These are phyloP conservation scores for Pseudonitzschia pungens DNA, from an alignment of 108 stramenopile species.

Conservation along the genomic window DNA sequence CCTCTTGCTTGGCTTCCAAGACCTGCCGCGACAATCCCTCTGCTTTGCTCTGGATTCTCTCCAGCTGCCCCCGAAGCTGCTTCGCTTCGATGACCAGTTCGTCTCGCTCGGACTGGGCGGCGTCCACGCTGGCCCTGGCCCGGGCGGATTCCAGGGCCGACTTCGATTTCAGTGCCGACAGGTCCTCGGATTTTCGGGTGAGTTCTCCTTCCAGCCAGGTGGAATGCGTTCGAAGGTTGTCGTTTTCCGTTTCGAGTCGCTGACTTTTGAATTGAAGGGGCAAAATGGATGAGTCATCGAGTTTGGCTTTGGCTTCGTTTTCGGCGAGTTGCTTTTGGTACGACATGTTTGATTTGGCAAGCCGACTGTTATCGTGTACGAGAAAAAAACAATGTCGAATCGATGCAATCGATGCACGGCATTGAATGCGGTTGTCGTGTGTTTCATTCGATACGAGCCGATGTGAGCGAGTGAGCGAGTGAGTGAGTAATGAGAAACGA, in stretches of 20 bases:
- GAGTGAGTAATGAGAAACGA: too few species aligned
- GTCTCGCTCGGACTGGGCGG: constrained; percentile 36
- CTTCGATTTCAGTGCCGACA: constrained; percentile 31
- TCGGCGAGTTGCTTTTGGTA: constrained; percentile 41
- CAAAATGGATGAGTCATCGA: constrained; percentile 55
- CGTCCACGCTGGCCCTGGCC: constrained; percentile 43
- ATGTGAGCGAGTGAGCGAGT: too few species aligned
- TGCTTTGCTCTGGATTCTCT: constrained; percentile 41
- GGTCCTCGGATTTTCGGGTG: constrained; percentile 31
- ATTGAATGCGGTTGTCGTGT: too few species aligned
- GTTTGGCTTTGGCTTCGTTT: constrained; percentile 51
- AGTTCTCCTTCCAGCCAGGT: constrained; percentile 71
- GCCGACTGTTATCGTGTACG: constrained; percentile 41
- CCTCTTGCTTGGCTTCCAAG: constrained; percentile 46
- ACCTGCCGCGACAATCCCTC: constrained; percentile 39
- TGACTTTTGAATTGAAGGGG: constrained; percentile 69
- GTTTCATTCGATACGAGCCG: too few species aligned
- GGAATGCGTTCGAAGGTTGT: constrained; percentile 58
- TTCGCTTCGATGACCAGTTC: constrained; percentile 24
- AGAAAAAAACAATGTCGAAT: background rate
- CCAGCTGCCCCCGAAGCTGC: constrained; percentile 30
- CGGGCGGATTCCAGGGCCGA: constrained; percentile 40
- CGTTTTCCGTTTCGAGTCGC: constrained; percentile 70
- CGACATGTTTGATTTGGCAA: constrained; percentile 54
- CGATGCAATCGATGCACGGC: too few species aligned